A percentile compares a stretch with the other conserved stretches of the same genome.
These are phyloP conservation scores for Bisporella sp. DNA, from an alignment of 2,329 filamentous ascomycete species.

Conservation along the genomic window DNA sequence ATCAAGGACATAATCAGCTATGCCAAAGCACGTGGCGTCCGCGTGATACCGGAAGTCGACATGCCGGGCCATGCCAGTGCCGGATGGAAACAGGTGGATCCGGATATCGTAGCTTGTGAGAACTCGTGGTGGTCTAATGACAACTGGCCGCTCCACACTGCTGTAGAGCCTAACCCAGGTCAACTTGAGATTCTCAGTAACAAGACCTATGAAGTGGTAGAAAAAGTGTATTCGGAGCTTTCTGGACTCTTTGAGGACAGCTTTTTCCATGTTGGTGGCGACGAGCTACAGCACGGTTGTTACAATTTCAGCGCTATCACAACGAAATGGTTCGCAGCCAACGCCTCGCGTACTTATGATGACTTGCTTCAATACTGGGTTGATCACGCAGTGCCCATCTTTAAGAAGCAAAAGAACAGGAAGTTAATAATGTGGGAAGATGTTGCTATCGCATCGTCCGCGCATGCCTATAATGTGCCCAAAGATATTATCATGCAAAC, in stretches of 20 bases:
- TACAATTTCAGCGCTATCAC: slow-evolving; percentile 49
- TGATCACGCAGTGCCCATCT: slow-evolving; percentile 51
- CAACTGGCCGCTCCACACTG: slow-evolving; percentile 53
- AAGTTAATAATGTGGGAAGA: slow-evolving; percentile 76
- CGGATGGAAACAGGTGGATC: slow-evolving; percentile 56
- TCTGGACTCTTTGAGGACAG: slow-evolving; percentile 63
- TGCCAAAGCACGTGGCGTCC: slow-evolving; percentile 58
- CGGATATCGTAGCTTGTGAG: slow-evolving; percentile 53
- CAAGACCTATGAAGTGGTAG: slow-evolving; percentile 52
- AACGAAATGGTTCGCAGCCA: slow-evolving; percentile 57
- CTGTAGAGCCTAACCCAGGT: slow-evolving; percentile 52
- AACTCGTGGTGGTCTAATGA: slow-evolving; percentile 57
- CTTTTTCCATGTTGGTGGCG: slow-evolving; percentile 79
- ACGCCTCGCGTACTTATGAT: slow-evolving; percentile 62
- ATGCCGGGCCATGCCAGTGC: slow-evolving; percentile 67
- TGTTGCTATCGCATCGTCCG: slow-evolving; percentile 55
- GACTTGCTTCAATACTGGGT: slow-evolving; percentile 66
- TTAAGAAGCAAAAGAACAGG: slow-evolving; percentile 52
- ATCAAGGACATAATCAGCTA: slow-evolving; percentile 63
- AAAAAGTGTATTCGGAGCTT: slow-evolving; percentile 57
- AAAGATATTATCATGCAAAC: slow-evolving; percentile 69
- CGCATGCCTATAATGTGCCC: slow-evolving; percentile 45
- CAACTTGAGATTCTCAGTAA: slow-evolving; percentile 64
- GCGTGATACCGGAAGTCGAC: slow-evolving; percentile 69
- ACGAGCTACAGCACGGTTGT: slow-evolving; percentile 57